Evolutionary conservation across 495 filamentous ascomycete genomes (phyloP).

Genomic region (Xanthoparmelia taractica): DNA sequence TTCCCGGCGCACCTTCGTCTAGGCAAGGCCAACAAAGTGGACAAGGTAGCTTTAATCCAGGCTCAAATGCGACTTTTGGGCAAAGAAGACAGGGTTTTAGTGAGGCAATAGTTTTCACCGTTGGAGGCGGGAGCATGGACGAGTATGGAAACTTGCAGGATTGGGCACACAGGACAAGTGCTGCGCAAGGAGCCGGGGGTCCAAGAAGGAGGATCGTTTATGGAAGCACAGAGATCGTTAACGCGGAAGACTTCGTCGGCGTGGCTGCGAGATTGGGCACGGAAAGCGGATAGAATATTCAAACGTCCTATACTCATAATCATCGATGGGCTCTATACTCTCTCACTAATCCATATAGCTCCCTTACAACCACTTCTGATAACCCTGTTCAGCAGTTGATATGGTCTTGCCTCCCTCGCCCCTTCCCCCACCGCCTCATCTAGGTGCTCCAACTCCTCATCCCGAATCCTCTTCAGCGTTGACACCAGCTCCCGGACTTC

Average conservation of each 20-base stretch:
- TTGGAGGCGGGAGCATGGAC: constrained; percentile 96
- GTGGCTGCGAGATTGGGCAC: constrained; percentile 72
- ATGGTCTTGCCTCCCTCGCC: constrained; percentile 76
- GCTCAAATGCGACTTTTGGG: constrained; percentile 82
- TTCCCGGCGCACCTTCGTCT: constrained; percentile 59
- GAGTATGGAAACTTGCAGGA: constrained; percentile 98
- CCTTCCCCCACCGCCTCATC: constrained; percentile 93
- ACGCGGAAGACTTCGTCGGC: constrained; percentile 76
- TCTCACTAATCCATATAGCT: constrained; percentile 90
- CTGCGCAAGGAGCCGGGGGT: constrained; percentile 31
- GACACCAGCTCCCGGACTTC: constrained; percentile 67
- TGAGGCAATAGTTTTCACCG: constrained; percentile 93
- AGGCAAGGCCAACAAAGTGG: constrained; percentile 39
- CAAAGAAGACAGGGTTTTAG: constrained; percentile 89
- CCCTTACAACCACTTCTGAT: constrained; percentile 82
- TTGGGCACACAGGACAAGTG: constrained; percentile 73
- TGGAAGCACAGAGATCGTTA: constrained; percentile 89
- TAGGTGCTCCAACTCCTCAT: constrained; percentile 94
- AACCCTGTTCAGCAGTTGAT: constrained; percentile 79
- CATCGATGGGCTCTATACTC: constrained; percentile 42
- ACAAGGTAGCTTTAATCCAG: constrained; percentile 42
- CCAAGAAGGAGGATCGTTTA: constrained; percentile 76
- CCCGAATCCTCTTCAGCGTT: constrained; percentile 74
- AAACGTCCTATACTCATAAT: background rate
- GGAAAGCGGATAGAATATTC: constrained; percentile 40